Base-by-base conservation (phyloP, 129 eudicot genomes). In the Oenanthe sinensis region DNA sequence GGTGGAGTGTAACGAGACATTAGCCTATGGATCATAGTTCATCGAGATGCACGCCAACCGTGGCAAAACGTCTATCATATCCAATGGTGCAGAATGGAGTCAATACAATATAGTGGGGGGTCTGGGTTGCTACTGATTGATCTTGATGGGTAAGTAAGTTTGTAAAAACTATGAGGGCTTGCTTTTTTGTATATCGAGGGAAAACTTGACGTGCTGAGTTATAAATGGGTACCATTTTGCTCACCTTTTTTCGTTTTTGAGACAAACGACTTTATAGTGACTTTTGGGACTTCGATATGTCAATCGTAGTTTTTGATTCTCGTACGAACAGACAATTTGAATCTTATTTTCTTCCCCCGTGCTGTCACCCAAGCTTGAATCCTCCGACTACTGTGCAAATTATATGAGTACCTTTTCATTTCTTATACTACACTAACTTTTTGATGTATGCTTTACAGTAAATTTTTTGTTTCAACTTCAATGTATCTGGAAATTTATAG, bases 41-140 rank as follows among this genome's bases (percentile, higher is more conserved):
- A 72, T 81, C 6, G 74, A 67, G 82, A 81, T 78, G 30, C 14
- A 83, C 24, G 76, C n/a, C 6, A 2, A 14, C 46, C 37, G 8
- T 43, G 83, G 81, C 70, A 69, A 75, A 78, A 17, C 12, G 28
- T 72, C 20, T 39, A 28, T 16, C 3, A n/a, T 43, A 85, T 87
- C 82, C 62, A 81, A 85, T 84, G 89, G 90, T 46, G 44, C 40
- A n/a, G 24, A 49, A 45, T 74, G 44, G 49, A 24, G 80, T 84
- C 78, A 63, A 79, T 30, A 71, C 68, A n/a, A 60, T 8, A 24
- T 8, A 24, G 68, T 60, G 68, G 68, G 74, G 48, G 19, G 20
- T 78, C 67, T 50, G 45, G 13, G 2, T 24, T n/a, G 24, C 77
- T 44, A 74, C 60, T 71, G 76, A 72, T 43, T 43, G 54, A 72